These are phyloP conservation scores for Tulasnella sp. DNA, from an alignment of 768 basidiomycete species.

Conservation along the genomic window DNA sequence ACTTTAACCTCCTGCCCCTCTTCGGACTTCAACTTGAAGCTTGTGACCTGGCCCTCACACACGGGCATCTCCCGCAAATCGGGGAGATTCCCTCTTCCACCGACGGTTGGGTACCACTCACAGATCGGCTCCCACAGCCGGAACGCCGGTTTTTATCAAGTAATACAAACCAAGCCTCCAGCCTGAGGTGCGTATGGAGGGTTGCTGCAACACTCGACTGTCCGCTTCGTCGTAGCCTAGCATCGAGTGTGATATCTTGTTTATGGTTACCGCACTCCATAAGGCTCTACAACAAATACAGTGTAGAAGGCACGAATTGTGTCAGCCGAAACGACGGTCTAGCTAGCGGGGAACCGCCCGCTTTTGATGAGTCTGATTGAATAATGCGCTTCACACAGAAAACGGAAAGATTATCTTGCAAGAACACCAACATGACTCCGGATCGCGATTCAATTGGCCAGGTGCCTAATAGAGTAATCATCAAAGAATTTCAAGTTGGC, in stretches of 20 bases:
- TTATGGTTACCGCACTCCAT: no score
- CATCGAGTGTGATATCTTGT: no score
- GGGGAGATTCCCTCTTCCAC: no score
- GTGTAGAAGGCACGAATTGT: no score
- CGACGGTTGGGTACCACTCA: neutral
- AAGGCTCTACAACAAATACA: no score
- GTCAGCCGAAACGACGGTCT: neutral
- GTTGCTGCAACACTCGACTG: neutral
- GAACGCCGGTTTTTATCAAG: neutral
- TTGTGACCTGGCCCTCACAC: neutral
- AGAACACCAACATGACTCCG: no score
- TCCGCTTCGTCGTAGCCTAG: neutral
- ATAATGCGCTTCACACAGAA: neutral
- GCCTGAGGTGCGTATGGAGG: neutral
- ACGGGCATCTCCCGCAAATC: no score
- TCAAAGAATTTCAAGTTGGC: no score
- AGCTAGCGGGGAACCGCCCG: no score
- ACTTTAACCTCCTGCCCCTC: no score
- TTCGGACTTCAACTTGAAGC: neutral
- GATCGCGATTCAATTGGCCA: no score
- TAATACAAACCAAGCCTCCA: neutral
- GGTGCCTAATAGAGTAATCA: no score
- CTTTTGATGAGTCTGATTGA: neutral
- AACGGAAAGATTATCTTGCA: neutral
- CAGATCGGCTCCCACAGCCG: neutral